phyloP scores from a whole-genome alignment of 179 eudicot species.

The Actinidia polygama region DNA sequence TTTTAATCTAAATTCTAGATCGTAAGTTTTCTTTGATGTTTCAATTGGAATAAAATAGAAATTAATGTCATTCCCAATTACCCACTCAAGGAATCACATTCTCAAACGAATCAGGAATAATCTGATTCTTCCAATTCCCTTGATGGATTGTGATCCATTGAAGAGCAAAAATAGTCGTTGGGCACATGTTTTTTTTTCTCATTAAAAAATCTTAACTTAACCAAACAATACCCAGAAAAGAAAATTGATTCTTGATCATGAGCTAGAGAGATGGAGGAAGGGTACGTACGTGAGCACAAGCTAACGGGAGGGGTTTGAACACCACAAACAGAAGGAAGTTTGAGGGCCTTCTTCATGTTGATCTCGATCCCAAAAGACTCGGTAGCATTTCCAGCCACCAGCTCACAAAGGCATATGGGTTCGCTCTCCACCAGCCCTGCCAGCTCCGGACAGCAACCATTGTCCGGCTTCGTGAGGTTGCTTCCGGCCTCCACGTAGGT shows the following conservation, averaged over 20 bases:
- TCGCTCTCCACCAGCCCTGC: conserved; percentile 48
- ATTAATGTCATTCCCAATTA: too few relatives aligned
- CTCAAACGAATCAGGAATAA: too few relatives aligned
- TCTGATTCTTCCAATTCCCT: too few relatives aligned
- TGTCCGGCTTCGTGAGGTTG: conserved; percentile 43
- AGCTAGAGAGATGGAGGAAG: not conserved
- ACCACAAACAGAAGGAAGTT: conserved; percentile 47
- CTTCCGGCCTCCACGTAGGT: conserved; percentile 53
- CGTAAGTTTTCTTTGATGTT: too few relatives aligned
- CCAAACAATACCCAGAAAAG: too few relatives aligned
- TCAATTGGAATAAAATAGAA: too few relatives aligned
- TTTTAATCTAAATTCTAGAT: too few relatives aligned
- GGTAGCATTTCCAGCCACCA: conserved; percentile 30
- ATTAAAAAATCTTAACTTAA: not conserved
- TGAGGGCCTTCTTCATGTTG: conserved; percentile 42
- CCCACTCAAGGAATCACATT: too few relatives aligned
- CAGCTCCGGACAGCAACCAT: conserved; percentile 58
- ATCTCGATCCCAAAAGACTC: conserved; percentile 29
- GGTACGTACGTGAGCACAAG: conserved; percentile 32
- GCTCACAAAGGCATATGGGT: conserved; percentile 51
- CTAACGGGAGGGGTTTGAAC: conserved; percentile 38
- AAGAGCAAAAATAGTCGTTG: not conserved
- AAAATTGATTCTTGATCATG: too few relatives aligned
- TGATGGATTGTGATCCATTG: not conserved
- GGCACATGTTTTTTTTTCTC: not conserved